Evolutionary conservation across 805 yeast genomes (phyloP).

Genomic region (Metschnikowia shivogae): DNA sequence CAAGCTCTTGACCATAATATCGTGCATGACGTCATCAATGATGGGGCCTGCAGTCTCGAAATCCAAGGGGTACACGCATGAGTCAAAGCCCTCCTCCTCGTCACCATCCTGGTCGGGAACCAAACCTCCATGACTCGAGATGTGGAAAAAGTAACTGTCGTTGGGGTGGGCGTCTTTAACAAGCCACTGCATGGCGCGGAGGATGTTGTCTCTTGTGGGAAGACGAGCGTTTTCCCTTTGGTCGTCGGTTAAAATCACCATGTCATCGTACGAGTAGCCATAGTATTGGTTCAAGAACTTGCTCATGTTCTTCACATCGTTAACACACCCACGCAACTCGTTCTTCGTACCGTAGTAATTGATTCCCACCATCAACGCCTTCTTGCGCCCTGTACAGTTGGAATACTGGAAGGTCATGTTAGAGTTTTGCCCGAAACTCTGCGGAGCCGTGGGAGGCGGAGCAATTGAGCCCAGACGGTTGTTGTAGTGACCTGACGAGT

Average conservation of each 20-base stretch:
- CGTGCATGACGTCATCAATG: slow-evolving; percentile 72
- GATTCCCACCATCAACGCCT: slow-evolving; percentile 75
- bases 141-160: slow-evolving; percentile 77
- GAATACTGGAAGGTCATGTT: slow-evolving; percentile 52
- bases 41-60: slow-evolving; percentile 64
- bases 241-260: slow-evolving; percentile 60
- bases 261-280: slow-evolving; percentile 52
- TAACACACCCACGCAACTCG: slow-evolving; percentile 72
- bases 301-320: slow-evolving; percentile 60
- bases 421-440: slow-evolving; percentile 33
- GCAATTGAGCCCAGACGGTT: slow-evolving; percentile 3
- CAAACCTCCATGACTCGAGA: slow-evolving; percentile 85
- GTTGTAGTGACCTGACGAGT: slow-evolving; percentile 15
- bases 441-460: slow-evolving; percentile 30
- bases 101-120: slow-evolving; percentile 66
- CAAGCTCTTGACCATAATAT: slow-evolving; percentile 62
- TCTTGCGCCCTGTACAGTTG: slow-evolving; percentile 64
- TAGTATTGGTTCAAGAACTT: slow-evolving; percentile 31
- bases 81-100: slow-evolving; percentile 71
- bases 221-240: slow-evolving; percentile 39
- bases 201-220: slow-evolving; percentile 68
- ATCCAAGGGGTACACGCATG: slow-evolving; percentile 70
- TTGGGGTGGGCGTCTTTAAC: slow-evolving; percentile 69
- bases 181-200: slow-evolving; percentile 80
- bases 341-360: slow-evolving; percentile 67